Base-by-base conservation (phyloP, 345 rosid genomes). In the Gossypium ekmanianum region DNA sequence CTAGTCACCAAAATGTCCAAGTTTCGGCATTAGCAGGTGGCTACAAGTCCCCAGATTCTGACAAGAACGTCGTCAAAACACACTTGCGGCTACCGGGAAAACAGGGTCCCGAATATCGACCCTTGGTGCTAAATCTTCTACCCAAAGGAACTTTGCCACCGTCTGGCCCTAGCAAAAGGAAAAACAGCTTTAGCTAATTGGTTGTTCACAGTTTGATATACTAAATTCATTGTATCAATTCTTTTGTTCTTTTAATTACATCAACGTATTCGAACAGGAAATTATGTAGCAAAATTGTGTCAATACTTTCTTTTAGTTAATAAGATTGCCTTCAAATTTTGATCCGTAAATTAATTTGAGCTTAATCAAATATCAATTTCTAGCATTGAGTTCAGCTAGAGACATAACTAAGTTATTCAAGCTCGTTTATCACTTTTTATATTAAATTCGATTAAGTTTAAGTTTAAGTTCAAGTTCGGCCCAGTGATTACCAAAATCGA, bases 161-260 rank as follows among this genome's bases (percentile, higher is more conserved):
- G n/a, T 64, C 68, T 43, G 24, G 50, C 61, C 86, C 83, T 10
- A 81, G 86, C 77, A 62, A 74, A 59, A 41, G 81, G 56, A 63
- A 41, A 72, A 79, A 83, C 81, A 57, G 65, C 45, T n/a, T 34
- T 26, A 20, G 27, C 57, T 5, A 52, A 68, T 50, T 83, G 72
- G 77, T 45, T 57, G 61, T 8, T 27, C 18, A 3, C 47, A 48
- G 56, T n/a, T 66, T 16, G 63, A 18, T 74, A 11, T 18, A 12
- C 26, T 65, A 43, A 3, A 75, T 55, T 66, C 56, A 13, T 55
- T 54, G 57, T 13, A 45, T 59, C 13, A 48, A 47, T 72, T 20
- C 45, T 22, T 56, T 50, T 44, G 18, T 43, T 11, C 18, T 20
- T 22, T 58, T 58, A 10, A 58, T 6, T 58, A 1, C 62, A 11